Evolutionary conservation across 352 stramenopile species (phyloP).

Genomic region (Globisporangium cederbergense): DNA sequence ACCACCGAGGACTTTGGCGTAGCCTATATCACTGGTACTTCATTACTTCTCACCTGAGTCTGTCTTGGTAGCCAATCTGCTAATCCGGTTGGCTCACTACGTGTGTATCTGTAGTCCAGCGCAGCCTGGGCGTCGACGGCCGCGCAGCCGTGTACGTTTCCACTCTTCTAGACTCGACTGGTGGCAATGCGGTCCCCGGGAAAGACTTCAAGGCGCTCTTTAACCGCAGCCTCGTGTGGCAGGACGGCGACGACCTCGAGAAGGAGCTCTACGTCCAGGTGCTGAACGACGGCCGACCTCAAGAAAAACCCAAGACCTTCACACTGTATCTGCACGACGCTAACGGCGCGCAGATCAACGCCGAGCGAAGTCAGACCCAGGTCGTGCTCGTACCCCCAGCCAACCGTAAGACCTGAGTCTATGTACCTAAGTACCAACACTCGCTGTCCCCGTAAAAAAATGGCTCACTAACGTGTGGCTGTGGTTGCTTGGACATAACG

Average conservation of each 20-base stretch:
- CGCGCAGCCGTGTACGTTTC: conserved; percentile 65
- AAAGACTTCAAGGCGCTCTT: conserved; percentile 54
- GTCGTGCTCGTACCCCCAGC: conserved; percentile 47
- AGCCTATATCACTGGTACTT: conserved; percentile 42
- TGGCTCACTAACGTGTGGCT: background rate
- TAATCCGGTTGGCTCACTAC: background rate
- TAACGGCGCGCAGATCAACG: conserved; percentile 51
- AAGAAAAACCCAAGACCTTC: conserved; percentile 53
- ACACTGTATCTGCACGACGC: conserved; percentile 56
- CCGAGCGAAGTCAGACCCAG: conserved; percentile 36
- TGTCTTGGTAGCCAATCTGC: too few relatives aligned
- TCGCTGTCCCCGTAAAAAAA: background rate
- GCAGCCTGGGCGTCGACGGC: conserved; percentile 57
- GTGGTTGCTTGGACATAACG: background rate
- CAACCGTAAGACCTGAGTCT: conserved; percentile 31
- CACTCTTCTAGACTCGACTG: conserved; percentile 27
- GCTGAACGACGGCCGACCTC: conserved; percentile 51
- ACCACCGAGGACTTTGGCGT: conserved; percentile 68
- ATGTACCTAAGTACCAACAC: background rate
- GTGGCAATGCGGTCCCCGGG: conserved; percentile 45
- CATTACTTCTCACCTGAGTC: background rate
- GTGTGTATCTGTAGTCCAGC: conserved; percentile 34
- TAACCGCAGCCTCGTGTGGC: conserved; percentile 74
- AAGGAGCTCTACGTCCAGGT: conserved; percentile 63
- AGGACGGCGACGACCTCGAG: conserved; percentile 66